phyloP scores from a whole-genome alignment of 2,329 filamentous ascomycete species.

The Xylaria sp. region DNA sequence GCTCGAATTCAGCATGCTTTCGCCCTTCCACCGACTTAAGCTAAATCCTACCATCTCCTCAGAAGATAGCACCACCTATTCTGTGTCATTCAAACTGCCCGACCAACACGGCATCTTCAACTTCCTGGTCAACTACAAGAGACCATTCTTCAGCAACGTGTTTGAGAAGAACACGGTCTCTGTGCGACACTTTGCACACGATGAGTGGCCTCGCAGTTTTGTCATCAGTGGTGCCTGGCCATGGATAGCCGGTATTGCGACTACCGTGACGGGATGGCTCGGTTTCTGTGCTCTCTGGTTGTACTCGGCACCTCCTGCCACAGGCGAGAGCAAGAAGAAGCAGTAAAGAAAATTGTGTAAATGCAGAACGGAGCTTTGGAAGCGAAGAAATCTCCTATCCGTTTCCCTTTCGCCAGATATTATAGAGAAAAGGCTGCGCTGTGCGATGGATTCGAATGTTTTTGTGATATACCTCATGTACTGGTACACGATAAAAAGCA shows the following conservation, averaged over 20 bases:
- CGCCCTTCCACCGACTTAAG: slow-evolving; percentile 89
- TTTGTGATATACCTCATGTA: slow-evolving; percentile 18
- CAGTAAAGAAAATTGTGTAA: slow-evolving; percentile 27
- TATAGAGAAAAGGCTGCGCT: slow-evolving; percentile 13
- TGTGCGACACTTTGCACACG: slow-evolving; percentile 93
- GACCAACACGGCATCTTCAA: slow-evolving; percentile 99
- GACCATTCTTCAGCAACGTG: slow-evolving; percentile 85
- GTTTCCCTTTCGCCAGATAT: background rate
- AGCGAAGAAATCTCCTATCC: background rate
- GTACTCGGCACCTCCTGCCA: slow-evolving; percentile 61
- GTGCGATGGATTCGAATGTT: slow-evolving; percentile 10
- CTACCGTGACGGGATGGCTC: slow-evolving; percentile 83
- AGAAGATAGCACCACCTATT: slow-evolving; percentile 74
- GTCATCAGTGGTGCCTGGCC: slow-evolving; percentile 91
- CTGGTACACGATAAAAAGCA: slow-evolving; percentile 12
- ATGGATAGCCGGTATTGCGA: slow-evolving; percentile 87
- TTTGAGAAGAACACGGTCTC: slow-evolving; percentile 96
- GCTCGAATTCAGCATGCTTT: slow-evolving; percentile 98
- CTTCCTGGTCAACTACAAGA: slow-evolving; percentile 96
- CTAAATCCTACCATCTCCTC: slow-evolving; percentile 65
- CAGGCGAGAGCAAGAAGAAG: slow-evolving; percentile 39
- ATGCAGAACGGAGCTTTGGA: background rate
- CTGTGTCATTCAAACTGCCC: slow-evolving; percentile 77
- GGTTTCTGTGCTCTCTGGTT: slow-evolving; percentile 88
- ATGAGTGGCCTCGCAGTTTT: slow-evolving; percentile 93